phyloP scores from a whole-genome alignment of 352 stramenopile genomes.

The Globisporangium ultimum region DNA sequence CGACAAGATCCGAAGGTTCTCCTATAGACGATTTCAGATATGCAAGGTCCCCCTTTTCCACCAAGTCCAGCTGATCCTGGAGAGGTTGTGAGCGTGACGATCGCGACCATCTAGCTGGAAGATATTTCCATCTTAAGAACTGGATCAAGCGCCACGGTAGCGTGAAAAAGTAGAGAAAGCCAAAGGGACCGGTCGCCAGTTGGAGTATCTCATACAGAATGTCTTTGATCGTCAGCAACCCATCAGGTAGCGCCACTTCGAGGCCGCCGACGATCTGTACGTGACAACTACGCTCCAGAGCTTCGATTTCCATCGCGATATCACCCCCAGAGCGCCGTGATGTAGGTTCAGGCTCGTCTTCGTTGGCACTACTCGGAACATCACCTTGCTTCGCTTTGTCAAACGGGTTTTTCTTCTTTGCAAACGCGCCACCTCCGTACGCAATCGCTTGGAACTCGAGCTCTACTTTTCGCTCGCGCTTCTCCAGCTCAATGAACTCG shows the following conservation, averaged over 20 bases:
- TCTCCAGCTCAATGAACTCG: slow-evolving; percentile 75
- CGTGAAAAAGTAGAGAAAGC: slow-evolving; percentile 61
- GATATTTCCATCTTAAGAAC: slow-evolving; percentile 55
- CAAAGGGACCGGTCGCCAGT: slow-evolving; percentile 47
- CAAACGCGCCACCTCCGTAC: slow-evolving; percentile 52
- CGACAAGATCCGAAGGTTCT: slow-evolving; percentile 47
- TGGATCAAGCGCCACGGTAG: slow-evolving; percentile 37
- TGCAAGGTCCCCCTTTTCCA: slow-evolving; percentile 6
- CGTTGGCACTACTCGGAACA: not conserved
- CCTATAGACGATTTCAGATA: not conserved
- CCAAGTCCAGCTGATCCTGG: slow-evolving; percentile 7
- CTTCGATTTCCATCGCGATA: slow-evolving; percentile 66
- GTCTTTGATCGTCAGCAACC: slow-evolving; percentile 39
- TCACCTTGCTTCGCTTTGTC: slow-evolving; percentile 13
- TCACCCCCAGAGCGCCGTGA: slow-evolving; percentile 33
- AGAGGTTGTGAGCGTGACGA: not conserved
- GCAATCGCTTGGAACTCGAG: slow-evolving; percentile 83
- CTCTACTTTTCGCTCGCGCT: slow-evolving; percentile 69
- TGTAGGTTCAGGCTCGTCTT: no score
- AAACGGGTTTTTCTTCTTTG: slow-evolving; percentile 41
- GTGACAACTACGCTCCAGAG: slow-evolving; percentile 50
- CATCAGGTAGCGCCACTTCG: slow-evolving; percentile 37
- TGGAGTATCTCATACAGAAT: slow-evolving; percentile 43
- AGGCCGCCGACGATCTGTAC: slow-evolving; percentile 29
- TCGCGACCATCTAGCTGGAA: slow-evolving; percentile 21